Conservation (phyloP, 306 rosid species). For the Vigna hirtella region DNA sequence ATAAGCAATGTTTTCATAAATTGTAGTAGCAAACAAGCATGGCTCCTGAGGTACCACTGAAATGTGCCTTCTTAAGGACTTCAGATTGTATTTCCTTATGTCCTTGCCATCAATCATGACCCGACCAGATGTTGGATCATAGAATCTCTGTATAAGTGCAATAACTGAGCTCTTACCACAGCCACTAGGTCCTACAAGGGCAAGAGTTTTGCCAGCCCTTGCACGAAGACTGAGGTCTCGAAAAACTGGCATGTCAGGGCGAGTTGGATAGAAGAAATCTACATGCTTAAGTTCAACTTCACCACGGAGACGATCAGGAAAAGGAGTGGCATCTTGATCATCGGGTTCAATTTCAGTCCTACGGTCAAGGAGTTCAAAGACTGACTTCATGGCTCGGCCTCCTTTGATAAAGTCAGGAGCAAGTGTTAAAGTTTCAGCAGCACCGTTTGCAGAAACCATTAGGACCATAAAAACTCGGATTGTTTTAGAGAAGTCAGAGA, state of each 20-base stretch:
- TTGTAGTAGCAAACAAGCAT: slow-evolving; percentile 85
- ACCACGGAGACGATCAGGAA: slow-evolving; percentile 88
- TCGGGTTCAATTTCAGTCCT: slow-evolving; percentile 98
- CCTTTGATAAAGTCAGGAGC: slow-evolving; percentile 99
- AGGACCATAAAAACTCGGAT: slow-evolving; percentile 96
- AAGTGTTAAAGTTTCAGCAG: slow-evolving; percentile 95
- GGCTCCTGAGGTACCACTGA: slow-evolving; percentile 98
- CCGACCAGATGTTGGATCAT: slow-evolving; percentile 92
- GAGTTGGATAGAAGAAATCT: slow-evolving; percentile 87
- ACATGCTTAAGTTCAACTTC: slow-evolving; percentile 95
- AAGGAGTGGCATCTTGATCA: slow-evolving; percentile 78
- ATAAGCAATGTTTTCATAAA: slow-evolving; percentile 90
- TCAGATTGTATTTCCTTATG: slow-evolving; percentile 89
- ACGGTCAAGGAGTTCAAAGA: slow-evolving; percentile 92
- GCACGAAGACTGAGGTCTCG: slow-evolving; percentile 93
- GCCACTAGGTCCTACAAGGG: slow-evolving; percentile 98
- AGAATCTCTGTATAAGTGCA: slow-evolving; percentile 82
- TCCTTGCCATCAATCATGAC: slow-evolving; percentile 91
- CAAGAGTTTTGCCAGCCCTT: slow-evolving; percentile 94
- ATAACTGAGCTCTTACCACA: slow-evolving; percentile 98
- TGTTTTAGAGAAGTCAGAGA: slow-evolving; percentile 93
- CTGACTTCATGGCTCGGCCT: slow-evolving; percentile 96
- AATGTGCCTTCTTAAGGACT: slow-evolving; percentile 88
- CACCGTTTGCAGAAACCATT: slow-evolving; percentile 99
- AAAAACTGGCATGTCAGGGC: slow-evolving; percentile 88